phyloP scores from a whole-genome alignment of 2,329 filamentous ascomycete genomes.

The Ophiostoma triangulosporum region DNA sequence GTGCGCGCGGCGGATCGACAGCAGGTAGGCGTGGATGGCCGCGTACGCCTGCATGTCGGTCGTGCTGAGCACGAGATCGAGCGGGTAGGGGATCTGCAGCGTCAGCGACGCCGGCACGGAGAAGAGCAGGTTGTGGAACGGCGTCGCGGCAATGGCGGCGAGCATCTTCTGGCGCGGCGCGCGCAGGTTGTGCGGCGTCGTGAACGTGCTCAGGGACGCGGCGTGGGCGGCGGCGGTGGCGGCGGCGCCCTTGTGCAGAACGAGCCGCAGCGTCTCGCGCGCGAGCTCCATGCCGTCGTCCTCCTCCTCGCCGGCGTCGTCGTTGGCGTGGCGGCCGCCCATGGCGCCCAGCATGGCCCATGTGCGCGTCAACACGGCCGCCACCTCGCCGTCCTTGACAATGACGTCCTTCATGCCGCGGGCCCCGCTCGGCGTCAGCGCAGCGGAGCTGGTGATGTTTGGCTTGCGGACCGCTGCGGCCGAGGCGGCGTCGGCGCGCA shows the following conservation, averaged over 20 bases:
- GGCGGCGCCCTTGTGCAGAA: constrained; percentile 36
- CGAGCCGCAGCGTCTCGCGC: constrained; percentile 59
- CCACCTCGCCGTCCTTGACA: constrained; percentile 79
- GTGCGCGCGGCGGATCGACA: constrained; percentile 75
- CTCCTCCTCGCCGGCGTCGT: constrained; percentile 54
- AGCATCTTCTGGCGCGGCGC: neutral
- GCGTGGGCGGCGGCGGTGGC: constrained; percentile 17
- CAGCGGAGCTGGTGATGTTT: no score
- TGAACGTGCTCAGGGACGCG: neutral
- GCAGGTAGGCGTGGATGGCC: constrained; percentile 72
- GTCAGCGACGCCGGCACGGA: constrained; percentile 59
- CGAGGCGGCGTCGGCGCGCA: constrained; percentile 32
- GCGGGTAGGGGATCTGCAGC: constrained; percentile 59
- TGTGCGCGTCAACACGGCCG: constrained; percentile 59
- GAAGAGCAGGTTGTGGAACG: constrained; percentile 72
- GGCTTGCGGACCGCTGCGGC: neutral
- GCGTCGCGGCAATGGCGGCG: constrained; percentile 29
- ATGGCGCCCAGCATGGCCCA: constrained; percentile 71
- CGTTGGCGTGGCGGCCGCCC: constrained; percentile 54
- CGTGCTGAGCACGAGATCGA: constrained; percentile 74
- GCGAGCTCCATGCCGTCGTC: constrained; percentile 75
- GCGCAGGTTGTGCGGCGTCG: neutral
- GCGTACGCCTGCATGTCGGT: constrained; percentile 71
- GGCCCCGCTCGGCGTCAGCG: constrained; percentile 22
- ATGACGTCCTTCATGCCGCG: constrained; percentile 46